Evolutionary conservation across 352 stramenopile genomes (phyloP), one percentile per base, ranked within the genome.

Genomic region (Globisporangium alternatum): DNA sequence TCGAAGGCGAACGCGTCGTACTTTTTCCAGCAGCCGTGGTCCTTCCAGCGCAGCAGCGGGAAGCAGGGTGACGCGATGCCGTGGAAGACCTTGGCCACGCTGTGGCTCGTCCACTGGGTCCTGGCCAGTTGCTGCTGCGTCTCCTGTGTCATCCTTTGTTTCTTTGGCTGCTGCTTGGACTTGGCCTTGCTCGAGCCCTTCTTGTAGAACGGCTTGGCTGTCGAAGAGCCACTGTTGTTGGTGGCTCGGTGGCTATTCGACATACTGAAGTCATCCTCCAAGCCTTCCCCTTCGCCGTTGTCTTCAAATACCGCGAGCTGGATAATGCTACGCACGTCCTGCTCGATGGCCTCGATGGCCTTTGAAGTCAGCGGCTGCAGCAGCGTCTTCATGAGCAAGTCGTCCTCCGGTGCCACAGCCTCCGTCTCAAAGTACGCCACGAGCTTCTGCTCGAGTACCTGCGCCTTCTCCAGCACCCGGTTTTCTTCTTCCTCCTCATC

Each of bases 11-110:
- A 73, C 37, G 76, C 66, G 1, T 75, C 65, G 64, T 93, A 89
- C 52, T 81, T 81, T 21, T 81, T 74, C 87, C 87, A 95, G 55
- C 67, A 78, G 30, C 69, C 52, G 64, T 91, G 75, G 33, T 92
- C 75, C 0, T 80, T 81, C 87, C 87, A 95, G 39, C 75, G 65
- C 15, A 74, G 67, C 0, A 73, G 71, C 13, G 81, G 75, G 55
- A 91, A 89, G 45, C 74, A 80, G 31, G 84, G 84, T 28, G 76
- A 89, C 44, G 77, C 71, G 30, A 95, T 69, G 6, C 86, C 86
- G 47, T 95, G 86, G 60, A 93, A 89, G 35, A 95, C 72, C 39
- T 87, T 86, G 1, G 84, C 83, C 49, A 93, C 80, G n/a, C 70
- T 84, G 66, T 86, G 81, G 60, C 74, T 75, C 49, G 86, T 84